These are phyloP conservation scores for Neurospora africana DNA, from an alignment of 495 filamentous ascomycete genomes.

Conservation along the genomic window DNA sequence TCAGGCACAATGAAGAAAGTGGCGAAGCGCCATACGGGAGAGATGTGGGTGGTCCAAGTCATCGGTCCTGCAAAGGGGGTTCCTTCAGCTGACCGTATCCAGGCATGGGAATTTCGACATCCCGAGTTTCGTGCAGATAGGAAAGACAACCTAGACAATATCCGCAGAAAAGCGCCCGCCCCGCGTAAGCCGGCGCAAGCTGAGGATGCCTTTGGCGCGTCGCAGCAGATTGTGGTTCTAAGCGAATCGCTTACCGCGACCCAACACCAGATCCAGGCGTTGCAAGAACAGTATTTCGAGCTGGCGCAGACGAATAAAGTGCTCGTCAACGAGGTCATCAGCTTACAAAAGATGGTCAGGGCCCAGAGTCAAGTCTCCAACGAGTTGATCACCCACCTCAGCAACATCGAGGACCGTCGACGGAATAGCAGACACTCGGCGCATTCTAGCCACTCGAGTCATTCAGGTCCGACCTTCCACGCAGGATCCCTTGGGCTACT, in stretches of 20 bases:
- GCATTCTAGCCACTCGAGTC: constrained; percentile 30
- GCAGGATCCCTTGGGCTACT: constrained; percentile 21
- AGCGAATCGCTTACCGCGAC: constrained; percentile 83
- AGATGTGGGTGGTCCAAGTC: constrained; percentile 51
- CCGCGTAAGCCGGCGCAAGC: constrained; percentile 60
- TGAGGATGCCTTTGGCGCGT: constrained; percentile 63
- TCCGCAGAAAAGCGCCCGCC: constrained; percentile 88
- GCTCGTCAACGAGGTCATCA: constrained; percentile 77
- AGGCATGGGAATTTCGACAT: constrained; percentile 98
- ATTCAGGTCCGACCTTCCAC: constrained; percentile 23
- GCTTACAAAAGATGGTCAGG: constrained; percentile 80
- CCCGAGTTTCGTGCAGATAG: constrained; percentile 93
- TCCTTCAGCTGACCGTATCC: constrained; percentile 13
- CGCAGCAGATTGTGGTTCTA: constrained; percentile 79
- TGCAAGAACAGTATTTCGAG: constrained; percentile 78
- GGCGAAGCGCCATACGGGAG: constrained; percentile 84
- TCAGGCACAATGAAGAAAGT: constrained; percentile 90
- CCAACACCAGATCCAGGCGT: constrained; percentile 77
- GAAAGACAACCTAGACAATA: constrained; percentile 95
- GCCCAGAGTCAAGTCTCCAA: constrained; percentile 50
- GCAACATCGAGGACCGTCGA: constrained; percentile 34
- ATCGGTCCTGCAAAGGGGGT: neutral
- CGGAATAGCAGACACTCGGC: constrained; percentile 32
- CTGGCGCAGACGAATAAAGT: constrained; percentile 76
- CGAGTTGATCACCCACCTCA: constrained; percentile 40